Evolutionary conservation across 1,284 basidiomycete genomes (phyloP), one percentile per base, ranked within the genome.

Genomic region (Ganoderma boninense): DNA sequence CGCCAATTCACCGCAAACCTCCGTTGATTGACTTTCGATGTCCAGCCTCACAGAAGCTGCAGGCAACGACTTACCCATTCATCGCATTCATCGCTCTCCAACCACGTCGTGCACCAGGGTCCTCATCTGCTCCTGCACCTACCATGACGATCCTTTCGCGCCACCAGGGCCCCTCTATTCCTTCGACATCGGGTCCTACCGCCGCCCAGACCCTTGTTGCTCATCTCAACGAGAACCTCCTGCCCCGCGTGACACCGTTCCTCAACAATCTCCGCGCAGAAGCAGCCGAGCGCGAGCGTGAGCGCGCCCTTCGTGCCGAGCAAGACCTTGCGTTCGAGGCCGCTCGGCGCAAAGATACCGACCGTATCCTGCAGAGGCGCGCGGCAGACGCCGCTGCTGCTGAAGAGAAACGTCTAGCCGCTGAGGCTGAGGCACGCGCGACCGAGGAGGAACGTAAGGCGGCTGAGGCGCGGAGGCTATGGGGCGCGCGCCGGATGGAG

Each of bases 61-160:
- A 95, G 76, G 91, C 92, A 1, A 97, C 96, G 2, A 96, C 96
- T 0, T 98, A 94, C 76, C 97, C 97, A 0, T 97, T 97, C 72
- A 86, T 99, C 62, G 94, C 95, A 0, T 99, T 98, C 79, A 83
- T 97, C 62, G 92, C 95, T 0, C 87, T 97, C 44, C 95, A 98
- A 76, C 93, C 96, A 0, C 87, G 87, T 7, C 86, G 91, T 46
- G 75, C 76, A 0, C 79, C 82, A 35, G 79, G 86, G 0, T 78
- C 82, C 29, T 80, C 88, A 1, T 80, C 85, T 1, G 79, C 84
- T 20, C 77, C 85, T 0, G 76, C 87, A 1, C 88, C 89, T 1
- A 84, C 86, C 2, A 84, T 97, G 26, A 93, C 93, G 3, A 87
- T 97, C 43, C 86, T 98, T 23, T 95, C 95, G 0, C 91, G 95